Evolutionary conservation across 805 yeast species (phyloP), one percentile per base, ranked within the genome.

Genomic region (Metschnikowia kunwiensis): DNA sequence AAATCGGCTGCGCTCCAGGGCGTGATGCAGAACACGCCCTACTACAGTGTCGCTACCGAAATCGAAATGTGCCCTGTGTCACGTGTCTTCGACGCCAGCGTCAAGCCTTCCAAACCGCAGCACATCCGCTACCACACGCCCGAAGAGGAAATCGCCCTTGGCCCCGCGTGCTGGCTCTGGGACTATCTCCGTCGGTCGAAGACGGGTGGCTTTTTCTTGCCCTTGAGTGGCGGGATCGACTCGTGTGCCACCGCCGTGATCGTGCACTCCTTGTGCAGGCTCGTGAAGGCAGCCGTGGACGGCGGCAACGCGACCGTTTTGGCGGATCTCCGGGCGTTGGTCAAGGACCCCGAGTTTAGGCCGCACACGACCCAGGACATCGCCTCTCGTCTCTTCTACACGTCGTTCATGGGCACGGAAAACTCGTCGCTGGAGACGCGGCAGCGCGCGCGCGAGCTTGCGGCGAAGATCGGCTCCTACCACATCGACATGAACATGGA

Each of bases 91-190:
- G 77, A 85, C 55, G 78, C 85, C 14, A 52, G 55, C 0, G 61
- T 85, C 8, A 59, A 53, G 8, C 96, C 96, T 13, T 63, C 93
- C 0, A 53, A 54, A 14, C 53, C 74, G 1, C 68, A 65, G 5
- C 29, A 24, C 4, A 70, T 82, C 28, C 72, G 70, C 24, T 82
- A 83, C 51, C 94, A 85, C 60, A 54, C 68, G 2, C 96, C 98
- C 3, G 95, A 89, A 54, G 97, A 93, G 62, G 99, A 93, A 61
- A 91, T 93, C 47, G 97, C 97, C 1, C 68, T 86, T 28, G 99
- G 99, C 0, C 99, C 99, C 0, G 98, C 99, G 0, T 93, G 98
- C 60, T 93, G 99, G 99, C 62, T 93, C 46, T 93, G 99, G 99
- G 99, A 93, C 60, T 93, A 93, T 55, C 71, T 93, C 40, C 77